These are phyloP conservation scores for Truncatella angustata DNA, from an alignment of 2,329 filamentous ascomycete genomes.

Conservation along the genomic window DNA sequence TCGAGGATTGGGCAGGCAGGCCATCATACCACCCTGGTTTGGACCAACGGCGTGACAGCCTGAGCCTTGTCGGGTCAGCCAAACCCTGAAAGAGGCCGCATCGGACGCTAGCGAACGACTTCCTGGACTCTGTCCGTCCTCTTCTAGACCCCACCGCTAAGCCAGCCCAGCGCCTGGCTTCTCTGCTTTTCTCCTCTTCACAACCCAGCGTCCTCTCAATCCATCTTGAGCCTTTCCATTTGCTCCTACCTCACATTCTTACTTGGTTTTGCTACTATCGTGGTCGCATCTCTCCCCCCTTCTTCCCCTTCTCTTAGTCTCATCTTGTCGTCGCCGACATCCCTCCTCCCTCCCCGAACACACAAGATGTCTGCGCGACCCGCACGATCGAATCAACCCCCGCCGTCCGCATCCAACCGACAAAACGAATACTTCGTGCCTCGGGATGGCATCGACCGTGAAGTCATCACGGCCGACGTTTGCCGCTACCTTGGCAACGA, in stretches of 20 bases:
- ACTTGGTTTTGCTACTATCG: constrained; percentile 16
- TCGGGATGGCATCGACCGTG: constrained; percentile 76
- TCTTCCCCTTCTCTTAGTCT: constrained; percentile 11
- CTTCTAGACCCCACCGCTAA: constrained; percentile 20
- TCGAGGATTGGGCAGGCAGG: constrained; percentile 13
- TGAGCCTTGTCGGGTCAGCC: constrained; percentile 14
- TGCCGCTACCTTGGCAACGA: constrained; percentile 83
- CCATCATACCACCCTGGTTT: constrained; percentile 10
- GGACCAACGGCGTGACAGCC: constrained; percentile 12
- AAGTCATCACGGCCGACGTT: constrained; percentile 82
- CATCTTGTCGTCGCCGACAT: constrained; percentile 9
- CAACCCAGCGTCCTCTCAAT: constrained; percentile 24
- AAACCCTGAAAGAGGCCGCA: constrained; percentile 10
- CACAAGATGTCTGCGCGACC: constrained; percentile 35
- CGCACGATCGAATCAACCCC: constrained; percentile 32
- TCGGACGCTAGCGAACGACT: constrained; percentile 7
- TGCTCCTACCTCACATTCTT: constrained; percentile 15
- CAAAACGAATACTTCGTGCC: constrained; percentile 81
- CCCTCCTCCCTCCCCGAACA: constrained; percentile 11
- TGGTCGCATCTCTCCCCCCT: constrained; percentile 17
- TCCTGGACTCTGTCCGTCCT: constrained; percentile 5
- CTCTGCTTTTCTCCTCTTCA: constrained; percentile 29
- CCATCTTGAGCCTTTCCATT: constrained; percentile 21
- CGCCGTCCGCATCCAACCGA: constrained; percentile 41
- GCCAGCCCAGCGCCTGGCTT: constrained; percentile 20